Conservation (phyloP, 2,329 filamentous ascomycete species). For the Verticillium klebahnii region DNA sequence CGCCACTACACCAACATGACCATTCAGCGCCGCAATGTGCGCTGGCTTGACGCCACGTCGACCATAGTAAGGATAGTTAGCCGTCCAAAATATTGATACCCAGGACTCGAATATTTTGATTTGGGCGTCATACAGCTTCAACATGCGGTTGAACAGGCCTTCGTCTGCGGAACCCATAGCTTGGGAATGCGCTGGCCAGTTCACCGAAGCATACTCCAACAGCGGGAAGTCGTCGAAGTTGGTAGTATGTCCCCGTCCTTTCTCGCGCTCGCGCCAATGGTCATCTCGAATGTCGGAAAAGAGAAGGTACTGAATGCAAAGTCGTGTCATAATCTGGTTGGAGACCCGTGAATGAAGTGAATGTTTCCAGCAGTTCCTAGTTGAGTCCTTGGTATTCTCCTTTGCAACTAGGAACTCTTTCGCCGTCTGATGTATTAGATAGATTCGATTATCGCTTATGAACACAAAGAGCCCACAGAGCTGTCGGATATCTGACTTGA, state of each 20-base stretch:
- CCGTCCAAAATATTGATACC: not conserved
- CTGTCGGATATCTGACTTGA: not conserved
- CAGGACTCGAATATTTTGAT: not conserved
- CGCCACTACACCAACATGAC: not conserved
- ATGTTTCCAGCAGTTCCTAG: not conserved
- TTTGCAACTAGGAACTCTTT: constrained; percentile 4
- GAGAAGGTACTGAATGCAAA: constrained; percentile 2
- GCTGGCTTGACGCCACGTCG: not conserved
- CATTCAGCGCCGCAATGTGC: constrained; percentile 3
- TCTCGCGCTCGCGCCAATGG: not conserved
- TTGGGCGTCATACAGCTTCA: not conserved
- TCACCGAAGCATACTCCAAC: not conserved
- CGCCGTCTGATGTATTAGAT: constrained; percentile 4
- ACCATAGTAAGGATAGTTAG: not conserved
- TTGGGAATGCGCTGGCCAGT: constrained; percentile 4
- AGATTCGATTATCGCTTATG: constrained; percentile 1
- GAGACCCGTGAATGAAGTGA: not conserved
- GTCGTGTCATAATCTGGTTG: not conserved
- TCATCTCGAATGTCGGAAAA: constrained; percentile 1
- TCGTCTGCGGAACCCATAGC: not conserved
- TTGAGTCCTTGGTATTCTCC: not conserved
- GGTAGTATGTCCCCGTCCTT: not conserved
- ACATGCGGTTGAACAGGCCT: not conserved
- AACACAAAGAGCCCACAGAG: constrained; percentile 4
- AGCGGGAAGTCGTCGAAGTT: not conserved